phyloP scores from a whole-genome alignment of 495 filamentous ascomycete species.

The Podospora australis region DNA sequence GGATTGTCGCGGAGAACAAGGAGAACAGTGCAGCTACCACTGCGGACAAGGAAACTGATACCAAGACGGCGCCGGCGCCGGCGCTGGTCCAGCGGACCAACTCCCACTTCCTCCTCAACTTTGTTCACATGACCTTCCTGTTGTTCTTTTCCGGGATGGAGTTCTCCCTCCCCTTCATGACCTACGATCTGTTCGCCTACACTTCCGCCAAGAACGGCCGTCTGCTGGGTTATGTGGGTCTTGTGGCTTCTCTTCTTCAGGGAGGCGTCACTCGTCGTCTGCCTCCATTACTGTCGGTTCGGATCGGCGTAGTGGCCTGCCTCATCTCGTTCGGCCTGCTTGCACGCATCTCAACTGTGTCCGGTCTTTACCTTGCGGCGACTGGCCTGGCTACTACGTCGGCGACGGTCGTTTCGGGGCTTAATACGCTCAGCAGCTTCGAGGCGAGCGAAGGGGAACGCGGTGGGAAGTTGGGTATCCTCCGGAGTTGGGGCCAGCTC shows the following conservation, averaged over 20 bases:
- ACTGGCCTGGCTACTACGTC: constrained; percentile 79
- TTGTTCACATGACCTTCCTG: constrained; percentile 83
- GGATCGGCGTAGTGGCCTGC: constrained; percentile 71
- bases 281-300: constrained; percentile 69
- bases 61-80: constrained; percentile 16
- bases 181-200: constrained; percentile 82
- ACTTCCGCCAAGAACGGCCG: constrained; percentile 72
- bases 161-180: constrained; percentile 93
- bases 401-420: constrained; percentile 87
- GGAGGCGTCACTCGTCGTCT: constrained; percentile 76
- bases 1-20: constrained; percentile 23
- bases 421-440: constrained; percentile 87
- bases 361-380: constrained; percentile 71
- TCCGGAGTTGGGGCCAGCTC: constrained; percentile 78
- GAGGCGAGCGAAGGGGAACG: constrained; percentile 75
- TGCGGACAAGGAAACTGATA: constrained; percentile 20
- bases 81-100: constrained; percentile 55
- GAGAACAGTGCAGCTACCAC: constrained; percentile 5
- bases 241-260: constrained; percentile 87
- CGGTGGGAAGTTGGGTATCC: constrained; percentile 76
- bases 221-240: constrained; percentile 87
- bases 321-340: constrained; percentile 75
- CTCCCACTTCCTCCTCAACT: constrained; percentile 73
- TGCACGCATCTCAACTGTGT: constrained; percentile 55
- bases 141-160: constrained; percentile 98